A percentile compares a stretch with the other conserved stretches of the same genome.
Evolutionary conservation across 495 filamentous ascomycete species (phyloP).

Genomic region (Aspergillus saccharolyticus): DNA sequence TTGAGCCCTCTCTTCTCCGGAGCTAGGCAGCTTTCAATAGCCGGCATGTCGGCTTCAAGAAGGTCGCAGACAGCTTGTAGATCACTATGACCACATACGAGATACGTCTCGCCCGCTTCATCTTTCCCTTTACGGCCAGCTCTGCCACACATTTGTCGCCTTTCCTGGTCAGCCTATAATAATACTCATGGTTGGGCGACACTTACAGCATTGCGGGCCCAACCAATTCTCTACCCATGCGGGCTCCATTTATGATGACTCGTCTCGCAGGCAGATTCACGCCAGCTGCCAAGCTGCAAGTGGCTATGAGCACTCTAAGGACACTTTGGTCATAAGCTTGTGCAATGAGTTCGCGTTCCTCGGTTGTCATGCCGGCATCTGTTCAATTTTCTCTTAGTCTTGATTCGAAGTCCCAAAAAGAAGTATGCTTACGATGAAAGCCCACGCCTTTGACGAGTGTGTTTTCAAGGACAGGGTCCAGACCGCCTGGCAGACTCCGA

Average conservation of each 20-base stretch:
- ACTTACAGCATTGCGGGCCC: conserved; percentile 69
- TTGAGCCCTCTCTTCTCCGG: conserved; percentile 66
- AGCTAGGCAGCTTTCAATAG: conserved; percentile 63
- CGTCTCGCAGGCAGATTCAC: conserved; percentile 73
- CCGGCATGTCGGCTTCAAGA: conserved; percentile 68
- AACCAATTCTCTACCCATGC: conserved; percentile 74
- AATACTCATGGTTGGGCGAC: neutral
- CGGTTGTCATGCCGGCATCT: conserved; percentile 73
- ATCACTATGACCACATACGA: conserved; percentile 69
- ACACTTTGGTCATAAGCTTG: conserved; percentile 66
- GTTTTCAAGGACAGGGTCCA: conserved; percentile 62
- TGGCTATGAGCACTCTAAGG: conserved; percentile 71
- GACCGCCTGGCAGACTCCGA: conserved; percentile 58
- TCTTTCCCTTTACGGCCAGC: conserved; percentile 83
- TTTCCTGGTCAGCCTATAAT: conserved; percentile 23
- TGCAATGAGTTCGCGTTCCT: conserved; percentile 73
- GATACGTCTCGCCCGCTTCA: conserved; percentile 72
- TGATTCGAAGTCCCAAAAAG: neutral
- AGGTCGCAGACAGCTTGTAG: conserved; percentile 64
- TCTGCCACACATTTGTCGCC: conserved; percentile 78
- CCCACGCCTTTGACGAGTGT: conserved; percentile 64
- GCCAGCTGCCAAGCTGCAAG: conserved; percentile 79
- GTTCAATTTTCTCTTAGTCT: conserved; percentile 5
- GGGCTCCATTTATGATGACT: conserved; percentile 72
- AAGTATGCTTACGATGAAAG: conserved; percentile 59